Evolutionary conservation across 257 asterid genomes (phyloP).

Genomic region (Penstemon newberryi): DNA sequence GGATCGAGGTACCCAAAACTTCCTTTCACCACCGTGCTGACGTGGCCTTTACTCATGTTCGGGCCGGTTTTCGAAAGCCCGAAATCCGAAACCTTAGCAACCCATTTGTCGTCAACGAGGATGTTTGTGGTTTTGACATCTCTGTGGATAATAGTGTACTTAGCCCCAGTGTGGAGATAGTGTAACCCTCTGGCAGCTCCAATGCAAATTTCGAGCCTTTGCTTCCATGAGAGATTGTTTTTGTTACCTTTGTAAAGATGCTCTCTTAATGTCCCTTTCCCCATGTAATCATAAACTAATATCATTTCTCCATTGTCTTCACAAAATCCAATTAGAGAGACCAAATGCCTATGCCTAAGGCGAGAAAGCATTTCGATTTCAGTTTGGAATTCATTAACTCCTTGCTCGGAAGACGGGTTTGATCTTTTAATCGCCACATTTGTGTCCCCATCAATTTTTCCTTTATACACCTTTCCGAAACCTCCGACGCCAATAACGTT

Average conservation of each 20-base stretch:
- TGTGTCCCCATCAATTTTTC: constrained; percentile 55
- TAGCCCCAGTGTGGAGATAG: constrained; percentile 86
- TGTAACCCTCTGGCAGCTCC: constrained; percentile 89
- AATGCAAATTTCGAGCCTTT: constrained; percentile 69
- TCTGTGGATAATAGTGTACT: constrained; percentile 82
- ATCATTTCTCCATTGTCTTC: constrained; percentile 87
- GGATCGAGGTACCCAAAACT: constrained; percentile 90
- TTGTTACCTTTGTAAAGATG: constrained; percentile 80
- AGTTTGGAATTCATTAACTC: constrained; percentile 78
- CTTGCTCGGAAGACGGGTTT: constrained; percentile 89
- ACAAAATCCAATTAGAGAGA: constrained; percentile 81
- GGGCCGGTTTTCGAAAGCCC: constrained; percentile 87
- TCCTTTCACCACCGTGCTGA: constrained; percentile 81
- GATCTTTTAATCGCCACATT: constrained; percentile 85
- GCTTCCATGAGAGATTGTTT: constrained; percentile 66
- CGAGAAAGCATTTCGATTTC: constrained; percentile 87
- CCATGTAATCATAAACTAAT: constrained; percentile 83
- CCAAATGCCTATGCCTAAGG: constrained; percentile 75
- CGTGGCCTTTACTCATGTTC: constrained; percentile 79
- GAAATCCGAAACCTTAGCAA: constrained; percentile 87
- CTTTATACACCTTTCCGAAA: constrained; percentile 86
- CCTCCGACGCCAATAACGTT: constrained; percentile 95
- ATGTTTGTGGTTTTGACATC: constrained; percentile 90
- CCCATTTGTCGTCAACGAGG: constrained; percentile 82
- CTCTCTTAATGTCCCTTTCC: constrained; percentile 76